phyloP scores from a whole-genome alignment of 2,329 filamentous ascomycete genomes.

The Lomentospora prolificans region DNA sequence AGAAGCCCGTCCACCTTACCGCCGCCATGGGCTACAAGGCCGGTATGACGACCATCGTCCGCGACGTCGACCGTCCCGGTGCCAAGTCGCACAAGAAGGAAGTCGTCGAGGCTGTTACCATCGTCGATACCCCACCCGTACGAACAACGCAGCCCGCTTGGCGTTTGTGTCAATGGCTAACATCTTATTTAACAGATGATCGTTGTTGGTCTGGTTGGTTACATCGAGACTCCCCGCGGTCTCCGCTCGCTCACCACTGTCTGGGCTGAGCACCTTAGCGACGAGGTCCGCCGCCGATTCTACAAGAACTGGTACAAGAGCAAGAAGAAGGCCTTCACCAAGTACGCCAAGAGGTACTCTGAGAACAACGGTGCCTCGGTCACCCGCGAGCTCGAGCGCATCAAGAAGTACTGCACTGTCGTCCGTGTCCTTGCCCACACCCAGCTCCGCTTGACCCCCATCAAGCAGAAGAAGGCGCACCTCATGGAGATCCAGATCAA shows the following conservation, averaged over 20 bases:
- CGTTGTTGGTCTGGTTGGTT: slow-evolving; percentile 98
- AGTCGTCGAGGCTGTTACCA: slow-evolving; percentile 77
- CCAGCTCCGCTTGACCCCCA: slow-evolving; percentile 96
- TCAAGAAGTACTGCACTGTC: slow-evolving; percentile 99
- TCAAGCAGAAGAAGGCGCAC: slow-evolving; percentile 99
- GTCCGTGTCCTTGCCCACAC: slow-evolving; percentile 99
- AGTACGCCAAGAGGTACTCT: slow-evolving; percentile 99
- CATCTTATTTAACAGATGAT: slow-evolving; percentile 74
- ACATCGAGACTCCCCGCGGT: slow-evolving; percentile 99
- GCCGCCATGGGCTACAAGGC: slow-evolving; percentile 99
- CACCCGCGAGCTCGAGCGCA: slow-evolving; percentile 96
- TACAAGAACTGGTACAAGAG: slow-evolving; percentile 99
- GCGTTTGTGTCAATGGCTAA: slow-evolving; percentile 62
- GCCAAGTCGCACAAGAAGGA: slow-evolving; percentile 99
- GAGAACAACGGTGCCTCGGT: slow-evolving; percentile 84
- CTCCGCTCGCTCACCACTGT: slow-evolving; percentile 98
- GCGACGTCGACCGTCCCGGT: slow-evolving; percentile 96
- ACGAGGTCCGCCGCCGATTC: slow-evolving; percentile 99
- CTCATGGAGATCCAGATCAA: slow-evolving; percentile 99
- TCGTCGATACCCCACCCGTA: slow-evolving; percentile 94
- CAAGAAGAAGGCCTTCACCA: slow-evolving; percentile 99
- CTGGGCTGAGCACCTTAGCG: slow-evolving; percentile 98
- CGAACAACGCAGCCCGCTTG: slow-evolving; percentile 75
- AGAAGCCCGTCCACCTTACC: slow-evolving; percentile 98
- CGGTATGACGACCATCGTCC: slow-evolving; percentile 99